Evolutionary conservation across 495 filamentous ascomycete genomes (phyloP), one percentile per base, ranked within the genome.

Genomic region (Lepraria neglecta): DNA sequence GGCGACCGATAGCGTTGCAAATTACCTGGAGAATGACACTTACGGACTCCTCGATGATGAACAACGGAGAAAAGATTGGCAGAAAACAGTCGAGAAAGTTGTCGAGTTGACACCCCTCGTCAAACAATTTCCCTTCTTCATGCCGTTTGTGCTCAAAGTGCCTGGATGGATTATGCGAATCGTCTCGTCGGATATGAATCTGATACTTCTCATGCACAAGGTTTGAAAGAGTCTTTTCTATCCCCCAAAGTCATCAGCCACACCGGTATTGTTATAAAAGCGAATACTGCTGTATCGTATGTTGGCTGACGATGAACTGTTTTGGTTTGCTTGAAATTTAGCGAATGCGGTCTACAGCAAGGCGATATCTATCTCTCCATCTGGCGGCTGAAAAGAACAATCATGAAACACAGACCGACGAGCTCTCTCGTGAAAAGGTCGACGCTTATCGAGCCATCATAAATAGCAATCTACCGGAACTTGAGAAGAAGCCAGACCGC

Each of bases 121-220:
- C 10, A 60, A 60, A 50, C 58, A 60, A 40, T 51, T 60, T 35
- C 46, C 58, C 0, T 50, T 19, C 1, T 38, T 60, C 35, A 50
- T 60, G 45, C 58, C 58, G 3, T 35, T 60, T 24, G 46, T 40
- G 58, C 43, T 45, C 43, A 45, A 19, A 17, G 43, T n/a, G 11
- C 43, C 43, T 45, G 43, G 19, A 17, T n/a, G 43, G 43, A 45
- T 45, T 45, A 45, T 45, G 43, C 43, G 43, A 6, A 45, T 45
- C 19, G 43, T 45, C 43, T 45, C 43, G 6, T 19, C 4, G 43
- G 43, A 45, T 45, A 14, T 45, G 43, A 45, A 45, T 17, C 11
- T 45, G 19, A 19, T 45, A 4, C 43, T 45, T 17, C 43, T 45
- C 6, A 45, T 45, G 43, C 43, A 45, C 6, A 45, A 45, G 43